Conservation (phyloP, 352 stramenopile species). For the Phytophthora cryptogea region DNA sequence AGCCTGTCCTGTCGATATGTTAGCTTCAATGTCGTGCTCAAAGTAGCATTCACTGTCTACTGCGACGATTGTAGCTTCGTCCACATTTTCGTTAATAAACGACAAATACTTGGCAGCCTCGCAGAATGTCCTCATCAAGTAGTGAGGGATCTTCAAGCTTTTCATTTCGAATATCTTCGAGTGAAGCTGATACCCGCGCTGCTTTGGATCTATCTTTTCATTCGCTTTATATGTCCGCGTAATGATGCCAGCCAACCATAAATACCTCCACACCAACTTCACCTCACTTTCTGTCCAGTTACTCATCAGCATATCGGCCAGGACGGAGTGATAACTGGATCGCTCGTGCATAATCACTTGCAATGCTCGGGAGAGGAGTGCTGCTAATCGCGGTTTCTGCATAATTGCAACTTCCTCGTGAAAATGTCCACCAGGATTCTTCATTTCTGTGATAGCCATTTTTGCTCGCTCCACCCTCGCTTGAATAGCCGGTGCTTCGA, state of each 20-base stretch:
- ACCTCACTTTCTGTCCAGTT: slow-evolving; percentile 76
- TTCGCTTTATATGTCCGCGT: slow-evolving; percentile 52
- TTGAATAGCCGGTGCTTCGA: slow-evolving; percentile 64
- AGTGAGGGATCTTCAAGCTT: slow-evolving; percentile 65
- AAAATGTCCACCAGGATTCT: slow-evolving; percentile 74
- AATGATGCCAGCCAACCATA: slow-evolving; percentile 82
- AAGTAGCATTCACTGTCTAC: slow-evolving; percentile 47
- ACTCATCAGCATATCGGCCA: slow-evolving; percentile 77
- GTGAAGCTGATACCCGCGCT: slow-evolving; percentile 74
- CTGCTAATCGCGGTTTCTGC: slow-evolving; percentile 62
- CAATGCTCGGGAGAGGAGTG: slow-evolving; percentile 67
- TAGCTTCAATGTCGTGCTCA: slow-evolving; percentile 66
- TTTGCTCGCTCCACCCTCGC: slow-evolving; percentile 67
- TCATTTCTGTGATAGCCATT: slow-evolving; percentile 57
- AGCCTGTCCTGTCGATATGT: slow-evolving; percentile 52
- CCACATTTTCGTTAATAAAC: slow-evolving; percentile 75
- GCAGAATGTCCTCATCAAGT: slow-evolving; percentile 72
- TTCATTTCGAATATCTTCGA: slow-evolving; percentile 76
- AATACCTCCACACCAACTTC: slow-evolving; percentile 84
- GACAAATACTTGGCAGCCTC: slow-evolving; percentile 72
- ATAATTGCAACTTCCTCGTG: slow-evolving; percentile 68
- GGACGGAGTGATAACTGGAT: slow-evolving; percentile 67
- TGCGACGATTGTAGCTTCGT: slow-evolving; percentile 48
- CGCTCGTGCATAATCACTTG: slow-evolving; percentile 85
- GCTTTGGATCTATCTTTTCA: slow-evolving; percentile 58